phyloP scores from a whole-genome alignment of 73 alveolate genomes.

The Stentor coeruleus region DNA sequence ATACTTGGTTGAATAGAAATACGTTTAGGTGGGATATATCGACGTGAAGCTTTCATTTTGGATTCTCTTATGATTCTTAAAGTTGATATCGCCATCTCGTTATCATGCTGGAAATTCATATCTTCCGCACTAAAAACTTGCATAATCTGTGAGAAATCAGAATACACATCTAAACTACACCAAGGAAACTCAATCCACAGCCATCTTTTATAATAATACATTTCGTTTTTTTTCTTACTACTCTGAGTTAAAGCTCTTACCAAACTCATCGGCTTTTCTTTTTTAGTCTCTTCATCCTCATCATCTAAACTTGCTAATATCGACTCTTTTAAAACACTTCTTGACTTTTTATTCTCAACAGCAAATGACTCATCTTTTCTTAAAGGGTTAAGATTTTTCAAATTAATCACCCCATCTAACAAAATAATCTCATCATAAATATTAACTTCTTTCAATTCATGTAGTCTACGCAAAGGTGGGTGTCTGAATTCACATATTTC shows the following conservation, averaged over 20 bases:
- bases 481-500: slow-evolving; percentile 44
- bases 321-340: slow-evolving; percentile 32
- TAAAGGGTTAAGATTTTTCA: slow-evolving; percentile 18
- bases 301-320: slow-evolving; percentile 28
- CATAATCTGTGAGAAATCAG: slow-evolving; percentile 48
- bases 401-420: slow-evolving; percentile 26
- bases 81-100: slow-evolving; percentile 43
- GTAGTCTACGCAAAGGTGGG: slow-evolving; percentile 44
- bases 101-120: slow-evolving; percentile 37
- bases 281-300: slow-evolving; percentile 2
- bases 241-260: neutral
- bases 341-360: slow-evolving; percentile 38
- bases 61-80: slow-evolving; percentile 41
- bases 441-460: slow-evolving; percentile 43
- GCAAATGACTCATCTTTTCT: slow-evolving; percentile 38
- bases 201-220: slow-evolving; percentile 59
- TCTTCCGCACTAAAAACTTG: slow-evolving; percentile 38
- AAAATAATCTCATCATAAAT: slow-evolving; percentile 35
- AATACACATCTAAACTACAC: slow-evolving; percentile 50
- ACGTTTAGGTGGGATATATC: neutral
- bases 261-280: too few relatives aligned
- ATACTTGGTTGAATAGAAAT: neutral
- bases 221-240: slow-evolving; percentile 28
- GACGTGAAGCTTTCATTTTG: slow-evolving; percentile 27
- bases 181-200: slow-evolving; percentile 60